Percentiles rank a stretch among this genome's conserved stretches.
Conservation (phyloP, 768 basidiomycete genomes). For the Leccinellum rugosiceps region DNA sequence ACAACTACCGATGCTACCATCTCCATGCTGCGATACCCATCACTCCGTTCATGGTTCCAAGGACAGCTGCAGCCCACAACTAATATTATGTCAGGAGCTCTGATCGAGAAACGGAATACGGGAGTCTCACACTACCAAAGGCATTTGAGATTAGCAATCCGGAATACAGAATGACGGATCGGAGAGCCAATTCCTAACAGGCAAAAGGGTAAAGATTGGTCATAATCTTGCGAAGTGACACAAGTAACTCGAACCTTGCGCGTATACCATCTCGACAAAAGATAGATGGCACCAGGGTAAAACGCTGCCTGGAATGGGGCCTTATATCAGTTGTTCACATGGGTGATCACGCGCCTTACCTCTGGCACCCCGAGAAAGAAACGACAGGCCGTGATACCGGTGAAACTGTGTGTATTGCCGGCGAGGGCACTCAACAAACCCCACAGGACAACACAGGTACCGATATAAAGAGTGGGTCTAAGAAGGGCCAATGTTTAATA, state of each 20-base stretch:
- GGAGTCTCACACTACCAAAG: neutral
- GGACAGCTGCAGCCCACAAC: neutral
- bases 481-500: neutral
- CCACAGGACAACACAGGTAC: neutral
- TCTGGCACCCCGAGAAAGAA: neutral
- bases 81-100: neutral
- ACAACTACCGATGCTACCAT: neutral
- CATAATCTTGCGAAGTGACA: neutral
- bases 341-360: neutral
- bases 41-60: neutral
- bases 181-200: neutral
- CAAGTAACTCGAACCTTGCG: neutral
- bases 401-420: neutral
- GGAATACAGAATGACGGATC: neutral
- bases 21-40: neutral
- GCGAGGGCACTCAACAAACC: neutral
- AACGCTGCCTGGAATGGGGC: neutral
- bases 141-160: neutral
- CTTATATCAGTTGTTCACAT: neutral
- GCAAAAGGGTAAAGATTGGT: neutral
- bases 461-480: neutral
- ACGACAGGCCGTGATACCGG: neutral
- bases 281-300: neutral
- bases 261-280: neutral
- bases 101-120: neutral